phyloP scores from a whole-genome alignment of 2,329 filamentous ascomycete species.

The Thermochaetoides dissita region DNA sequence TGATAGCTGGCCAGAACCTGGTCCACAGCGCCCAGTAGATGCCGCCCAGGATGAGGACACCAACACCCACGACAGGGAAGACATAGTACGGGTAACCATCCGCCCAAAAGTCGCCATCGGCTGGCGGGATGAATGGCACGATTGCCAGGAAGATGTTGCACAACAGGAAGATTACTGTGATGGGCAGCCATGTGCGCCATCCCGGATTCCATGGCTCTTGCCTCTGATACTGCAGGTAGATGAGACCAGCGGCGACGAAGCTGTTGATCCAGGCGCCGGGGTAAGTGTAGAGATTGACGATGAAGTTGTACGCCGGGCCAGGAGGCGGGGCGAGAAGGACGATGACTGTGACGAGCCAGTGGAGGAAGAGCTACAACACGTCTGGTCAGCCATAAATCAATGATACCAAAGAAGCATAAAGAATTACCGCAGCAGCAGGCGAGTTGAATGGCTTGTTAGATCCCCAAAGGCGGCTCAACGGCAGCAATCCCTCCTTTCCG shows the following conservation, averaged over 20 bases:
- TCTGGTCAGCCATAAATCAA: not conserved
- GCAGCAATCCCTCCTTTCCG: constrained; percentile 55
- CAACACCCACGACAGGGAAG: constrained; percentile 40
- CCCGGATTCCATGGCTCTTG: constrained; percentile 37
- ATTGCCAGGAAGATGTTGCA: constrained; percentile 37
- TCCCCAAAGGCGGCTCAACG: constrained; percentile 51
- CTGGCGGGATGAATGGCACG: constrained; percentile 41
- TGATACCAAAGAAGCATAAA: not conserved
- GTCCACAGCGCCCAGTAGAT: constrained; percentile 42
- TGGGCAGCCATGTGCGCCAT: constrained; percentile 36
- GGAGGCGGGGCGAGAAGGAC: constrained; percentile 54
- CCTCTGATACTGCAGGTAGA: constrained; percentile 36
- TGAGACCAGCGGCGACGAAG: constrained; percentile 36
- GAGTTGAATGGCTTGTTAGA: constrained; percentile 54
- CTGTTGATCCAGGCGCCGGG: constrained; percentile 40
- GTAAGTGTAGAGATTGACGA: constrained; percentile 42
- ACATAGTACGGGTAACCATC: constrained; percentile 42
- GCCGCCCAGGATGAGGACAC: constrained; percentile 34
- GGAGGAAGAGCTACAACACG: constrained; percentile 37
- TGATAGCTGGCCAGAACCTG: constrained; percentile 34
- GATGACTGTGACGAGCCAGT: constrained; percentile 52
- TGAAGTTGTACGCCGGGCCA: constrained; percentile 56
- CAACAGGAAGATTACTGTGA: constrained; percentile 35
- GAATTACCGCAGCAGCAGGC: constrained; percentile 34
- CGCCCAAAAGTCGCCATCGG: constrained; percentile 33